Evolutionary conservation across 2,329 filamentous ascomycete species (phyloP).

Genomic region (Pestalotiopsis sp.): DNA sequence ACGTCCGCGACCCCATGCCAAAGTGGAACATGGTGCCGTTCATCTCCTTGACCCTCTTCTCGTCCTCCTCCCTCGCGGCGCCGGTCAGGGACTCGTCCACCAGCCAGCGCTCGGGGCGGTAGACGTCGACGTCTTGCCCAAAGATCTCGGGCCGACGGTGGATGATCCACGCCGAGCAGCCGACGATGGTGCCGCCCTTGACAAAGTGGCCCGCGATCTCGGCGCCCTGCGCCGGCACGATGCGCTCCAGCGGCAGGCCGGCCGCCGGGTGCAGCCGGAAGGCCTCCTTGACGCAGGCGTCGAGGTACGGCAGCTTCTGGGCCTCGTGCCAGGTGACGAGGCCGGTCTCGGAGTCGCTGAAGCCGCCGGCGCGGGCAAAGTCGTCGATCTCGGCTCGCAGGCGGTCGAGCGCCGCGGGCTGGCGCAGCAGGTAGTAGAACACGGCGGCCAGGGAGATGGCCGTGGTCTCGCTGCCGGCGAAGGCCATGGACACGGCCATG

Average conservation of each 20-base stretch:
- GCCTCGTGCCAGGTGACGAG: conserved; percentile 71
- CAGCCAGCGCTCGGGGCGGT: conserved; percentile 70
- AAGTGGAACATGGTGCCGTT: conserved; percentile 74
- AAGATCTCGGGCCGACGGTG: conserved; percentile 71
- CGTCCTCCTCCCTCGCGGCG: conserved; percentile 39
- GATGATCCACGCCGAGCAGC: conserved; percentile 75
- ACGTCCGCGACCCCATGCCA: conserved; percentile 71
- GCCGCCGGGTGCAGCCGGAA: conserved; percentile 77
- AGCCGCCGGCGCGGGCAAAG: conserved; percentile 54
- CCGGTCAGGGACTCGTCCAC: conserved; percentile 36
- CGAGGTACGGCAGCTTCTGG: conserved; percentile 74
- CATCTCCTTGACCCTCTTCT: conserved; percentile 66
- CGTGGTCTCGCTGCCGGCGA: conserved; percentile 80
- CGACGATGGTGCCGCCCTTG: conserved; percentile 73
- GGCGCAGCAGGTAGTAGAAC: conserved; percentile 75
- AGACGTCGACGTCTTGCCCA: conserved; percentile 67
- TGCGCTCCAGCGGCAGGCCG: conserved; percentile 72
- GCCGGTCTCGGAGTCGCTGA: conserved; percentile 55
- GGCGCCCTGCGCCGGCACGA: conserved; percentile 67
- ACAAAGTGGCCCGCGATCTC: conserved; percentile 66
- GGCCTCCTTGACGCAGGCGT: conserved; percentile 77
- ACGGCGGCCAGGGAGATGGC: conserved; percentile 73
- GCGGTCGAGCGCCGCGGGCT: conserved; percentile 55
- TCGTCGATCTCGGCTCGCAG: conserved; percentile 66
- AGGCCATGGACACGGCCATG: conserved; percentile 72